A percentile compares a stretch with the other conserved stretches of the same genome.
These are phyloP conservation scores for Oryza brachyantha DNA, from an alignment of 176 grass and related monocot species.

Conservation along the genomic window DNA sequence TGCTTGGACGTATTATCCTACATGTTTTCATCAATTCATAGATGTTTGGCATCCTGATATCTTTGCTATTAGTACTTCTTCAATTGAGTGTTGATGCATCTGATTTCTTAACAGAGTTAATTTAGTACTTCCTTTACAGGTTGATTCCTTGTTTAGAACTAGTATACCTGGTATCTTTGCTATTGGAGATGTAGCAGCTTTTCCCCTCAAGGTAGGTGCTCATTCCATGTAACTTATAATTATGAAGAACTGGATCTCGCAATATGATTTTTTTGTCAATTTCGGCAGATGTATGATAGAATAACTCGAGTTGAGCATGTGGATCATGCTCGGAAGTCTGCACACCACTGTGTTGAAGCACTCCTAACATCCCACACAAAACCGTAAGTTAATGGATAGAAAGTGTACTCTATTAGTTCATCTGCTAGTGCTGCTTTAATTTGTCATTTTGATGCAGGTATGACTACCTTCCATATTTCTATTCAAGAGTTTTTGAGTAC, in stretches of 20 bases:
- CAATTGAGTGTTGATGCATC: neutral
- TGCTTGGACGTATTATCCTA: neutral
- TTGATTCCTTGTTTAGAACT: slow-evolving; percentile 89
- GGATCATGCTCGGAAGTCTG: slow-evolving; percentile 96
- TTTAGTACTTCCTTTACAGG: slow-evolving; percentile 40
- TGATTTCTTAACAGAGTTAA: slow-evolving; percentile 30
- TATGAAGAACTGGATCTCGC: neutral
- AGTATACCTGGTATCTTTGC: slow-evolving; percentile 81
- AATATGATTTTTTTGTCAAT: neutral
- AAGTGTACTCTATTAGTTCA: neutral
- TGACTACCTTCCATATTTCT: slow-evolving; percentile 96
- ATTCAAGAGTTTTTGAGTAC: slow-evolving; percentile 93
- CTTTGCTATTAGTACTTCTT: too few species aligned
- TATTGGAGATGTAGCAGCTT: slow-evolving; percentile 94
- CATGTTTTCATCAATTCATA: neutral
- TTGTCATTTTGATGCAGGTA: slow-evolving; percentile 53
- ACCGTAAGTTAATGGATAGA: slow-evolving; percentile 50
- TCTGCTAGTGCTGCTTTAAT: slow-evolving; percentile 8
- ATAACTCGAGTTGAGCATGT: slow-evolving; percentile 88
- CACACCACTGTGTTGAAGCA: slow-evolving; percentile 79
- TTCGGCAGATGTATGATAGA: slow-evolving; percentile 54
- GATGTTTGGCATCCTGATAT: neutral
- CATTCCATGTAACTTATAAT: neutral
- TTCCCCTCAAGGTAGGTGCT: slow-evolving; percentile 73
- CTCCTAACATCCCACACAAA: slow-evolving; percentile 85